Evolutionary conservation across 495 filamentous ascomycete species (phyloP), one percentile per base, ranked within the genome.

Genomic region (Hypoxylon lienhwacheense): DNA sequence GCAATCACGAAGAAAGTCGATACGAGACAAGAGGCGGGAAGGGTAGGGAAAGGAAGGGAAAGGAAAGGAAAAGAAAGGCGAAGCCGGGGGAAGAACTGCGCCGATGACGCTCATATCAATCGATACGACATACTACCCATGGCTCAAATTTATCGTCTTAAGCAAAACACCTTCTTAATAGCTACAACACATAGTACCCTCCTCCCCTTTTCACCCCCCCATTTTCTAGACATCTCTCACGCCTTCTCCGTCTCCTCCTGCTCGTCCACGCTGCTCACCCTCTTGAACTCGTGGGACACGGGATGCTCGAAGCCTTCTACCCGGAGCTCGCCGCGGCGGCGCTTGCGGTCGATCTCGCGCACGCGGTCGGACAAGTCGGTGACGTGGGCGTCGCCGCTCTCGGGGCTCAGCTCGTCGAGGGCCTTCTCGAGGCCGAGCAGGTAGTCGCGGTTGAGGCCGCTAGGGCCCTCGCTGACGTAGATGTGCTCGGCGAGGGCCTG

Each of bases 401-500:
- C 91, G 7, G 79, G 70, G 47, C 89, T 87, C 33, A 97, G 72
- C 12, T 80, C 83, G 52, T 84, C 74, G 49, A 99, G 78, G 8
- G 88, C 86, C 65, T 76, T 77, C 71, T 96, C 89, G 29, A 99
- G 72, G 55, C 85, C 73, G 64, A 86, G 89, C 24, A 99, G 76
- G 75, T 99, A 99, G 61, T 97, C 92, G 42, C 77, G 83, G 66
- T 97, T 97, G 66, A 86, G 82, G 0, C 95, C 95, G 69, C 92
- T 97, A 29, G 90, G 87, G 0, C 95, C 95, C 24, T 71, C 67
- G 53, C 86, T 85, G 34, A 75, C 75, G 62, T 82, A 81, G 56
- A 99, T 97, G 65, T 92, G 88, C 69, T 85, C 79, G 29, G 93
- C 95, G 40, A 99, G 83, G 40, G 78, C 74, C 64, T 91, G 80